These are phyloP conservation scores for Fomitopsis palustris DNA, from an alignment of 1,284 basidiomycete species.

Conservation along the genomic window DNA sequence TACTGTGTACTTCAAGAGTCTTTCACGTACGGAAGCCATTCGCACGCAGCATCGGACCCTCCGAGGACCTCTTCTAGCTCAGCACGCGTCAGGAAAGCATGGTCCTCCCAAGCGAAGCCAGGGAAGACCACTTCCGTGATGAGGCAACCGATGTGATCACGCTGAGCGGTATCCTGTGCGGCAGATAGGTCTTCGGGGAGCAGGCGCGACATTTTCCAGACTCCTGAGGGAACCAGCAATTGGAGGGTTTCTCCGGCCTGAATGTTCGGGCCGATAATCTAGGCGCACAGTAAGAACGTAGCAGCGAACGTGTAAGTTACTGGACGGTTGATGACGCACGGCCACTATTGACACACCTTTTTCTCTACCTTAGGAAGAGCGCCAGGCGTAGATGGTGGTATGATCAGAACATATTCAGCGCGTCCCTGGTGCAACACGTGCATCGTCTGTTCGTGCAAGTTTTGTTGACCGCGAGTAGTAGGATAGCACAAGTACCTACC, in stretches of 20 bases:
- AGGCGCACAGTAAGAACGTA: background rate
- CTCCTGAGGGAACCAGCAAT: constrained; percentile 42
- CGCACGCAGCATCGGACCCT: constrained; percentile 15
- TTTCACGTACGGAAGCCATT: constrained; percentile 15
- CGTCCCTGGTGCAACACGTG: constrained; percentile 47
- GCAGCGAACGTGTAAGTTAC: no score
- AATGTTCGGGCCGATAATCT: constrained; percentile 39
- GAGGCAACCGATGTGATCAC: constrained; percentile 36
- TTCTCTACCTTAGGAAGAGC: constrained; percentile 35
- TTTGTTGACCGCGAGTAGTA: background rate
- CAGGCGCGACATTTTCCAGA: constrained; percentile 49
- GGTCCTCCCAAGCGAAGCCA: constrained; percentile 48
- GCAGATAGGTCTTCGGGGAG: constrained; percentile 34
- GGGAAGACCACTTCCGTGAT: constrained; percentile 49
- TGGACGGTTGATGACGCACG: background rate
- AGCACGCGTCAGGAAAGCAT: constrained; percentile 35
- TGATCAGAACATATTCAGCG: constrained; percentile 44
- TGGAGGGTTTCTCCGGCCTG: constrained; percentile 38
- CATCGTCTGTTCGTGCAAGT: constrained; percentile 35
- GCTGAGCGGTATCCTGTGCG: constrained; percentile 2
- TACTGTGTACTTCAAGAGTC: background rate
- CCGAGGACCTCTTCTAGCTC: constrained; percentile 32
- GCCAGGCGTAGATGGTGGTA: constrained; percentile 16
- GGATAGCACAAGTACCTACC: constrained; percentile 20
- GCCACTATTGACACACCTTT: constrained; percentile 22